Conservation (phyloP, 2,329 filamentous ascomycete species). For the Botrytis aclada region DNA sequence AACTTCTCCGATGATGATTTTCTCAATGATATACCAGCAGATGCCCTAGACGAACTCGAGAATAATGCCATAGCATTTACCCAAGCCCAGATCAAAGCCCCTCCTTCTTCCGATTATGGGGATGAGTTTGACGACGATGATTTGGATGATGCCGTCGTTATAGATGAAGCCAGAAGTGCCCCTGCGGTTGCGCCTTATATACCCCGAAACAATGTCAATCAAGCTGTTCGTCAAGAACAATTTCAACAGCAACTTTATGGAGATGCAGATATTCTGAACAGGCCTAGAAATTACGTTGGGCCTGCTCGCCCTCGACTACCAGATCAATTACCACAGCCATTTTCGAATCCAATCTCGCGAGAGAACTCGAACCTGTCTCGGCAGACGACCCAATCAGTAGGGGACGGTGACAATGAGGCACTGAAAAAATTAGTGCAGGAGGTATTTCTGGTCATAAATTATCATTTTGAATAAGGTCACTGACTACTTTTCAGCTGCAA, state of each 20-base stretch:
- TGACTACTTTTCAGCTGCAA: conserved; percentile 37
- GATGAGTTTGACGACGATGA: conserved; percentile 39
- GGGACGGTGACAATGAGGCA: conserved; percentile 23
- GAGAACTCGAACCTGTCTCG: conserved; percentile 24
- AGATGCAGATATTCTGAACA: conserved; percentile 18
- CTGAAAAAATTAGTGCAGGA: conserved; percentile 33
- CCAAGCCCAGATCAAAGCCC: conserved; percentile 28
- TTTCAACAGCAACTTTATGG: conserved; percentile 31
- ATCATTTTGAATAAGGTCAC: background rate
- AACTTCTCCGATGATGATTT: conserved; percentile 64
- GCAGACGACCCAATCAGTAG: conserved; percentile 24
- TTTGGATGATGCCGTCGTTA: conserved; percentile 56
- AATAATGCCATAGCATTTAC: conserved; percentile 61
- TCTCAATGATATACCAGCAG: conserved; percentile 58
- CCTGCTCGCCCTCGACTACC: conserved; percentile 23
- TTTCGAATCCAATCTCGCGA: conserved; percentile 15
- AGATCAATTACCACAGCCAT: conserved; percentile 7
- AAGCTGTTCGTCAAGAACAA: conserved; percentile 26
- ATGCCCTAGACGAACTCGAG: conserved; percentile 60
- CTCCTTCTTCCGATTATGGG: conserved; percentile 40
- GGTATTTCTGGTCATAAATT: conserved; percentile 23
- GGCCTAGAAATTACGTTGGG: conserved; percentile 16
- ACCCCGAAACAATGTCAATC: conserved; percentile 23
- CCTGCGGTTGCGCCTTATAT: conserved; percentile 23
- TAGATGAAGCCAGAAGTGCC: conserved; percentile 35